A percentile compares a stretch with the other conserved stretches of the same genome.
Conservation (phyloP, 2,329 filamentous ascomycete species). For the Calonectria pteridis region DNA sequence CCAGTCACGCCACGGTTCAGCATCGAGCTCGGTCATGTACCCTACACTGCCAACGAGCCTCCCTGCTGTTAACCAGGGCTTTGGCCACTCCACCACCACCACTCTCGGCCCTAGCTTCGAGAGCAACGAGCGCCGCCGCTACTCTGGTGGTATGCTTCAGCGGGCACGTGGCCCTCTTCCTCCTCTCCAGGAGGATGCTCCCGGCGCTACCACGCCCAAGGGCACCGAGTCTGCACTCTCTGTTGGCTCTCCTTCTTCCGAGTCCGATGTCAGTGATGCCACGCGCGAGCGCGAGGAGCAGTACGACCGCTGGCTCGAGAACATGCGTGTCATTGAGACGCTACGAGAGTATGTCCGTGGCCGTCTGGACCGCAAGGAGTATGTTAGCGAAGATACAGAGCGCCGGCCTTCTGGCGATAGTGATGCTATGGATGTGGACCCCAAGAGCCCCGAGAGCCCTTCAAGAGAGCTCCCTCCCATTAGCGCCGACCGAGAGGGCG, state of each 20-base stretch:
- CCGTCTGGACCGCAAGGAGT: slow-evolving; percentile 69
- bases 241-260: slow-evolving; percentile 66
- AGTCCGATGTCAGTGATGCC: slow-evolving; percentile 65
- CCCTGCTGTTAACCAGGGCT: slow-evolving; percentile 77
- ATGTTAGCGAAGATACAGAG: slow-evolving; percentile 52
- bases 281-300: slow-evolving; percentile 70
- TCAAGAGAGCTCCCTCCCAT: slow-evolving; percentile 36
- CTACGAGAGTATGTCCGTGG: slow-evolving; percentile 69
- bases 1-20: slow-evolving; percentile 70
- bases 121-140: slow-evolving; percentile 72
- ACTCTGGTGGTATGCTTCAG: slow-evolving; percentile 76
- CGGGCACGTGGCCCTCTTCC: slow-evolving; percentile 62
- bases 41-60: slow-evolving; percentile 70
- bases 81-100: slow-evolving; percentile 76
- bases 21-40: slow-evolving; percentile 74
- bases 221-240: slow-evolving; percentile 56
- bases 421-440: slow-evolving; percentile 54
- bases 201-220: slow-evolving; percentile 59
- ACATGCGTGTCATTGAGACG: slow-evolving; percentile 74
- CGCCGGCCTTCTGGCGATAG: slow-evolving; percentile 32
- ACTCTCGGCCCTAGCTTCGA: slow-evolving; percentile 78
- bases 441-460: slow-evolving; percentile 47
- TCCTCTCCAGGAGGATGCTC: slow-evolving; percentile 51
- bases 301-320: slow-evolving; percentile 75
- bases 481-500: slow-evolving; percentile 45